These are phyloP conservation scores for Fusarium pseudocircinatum DNA, from an alignment of 2,329 filamentous ascomycete species.

Conservation along the genomic window DNA sequence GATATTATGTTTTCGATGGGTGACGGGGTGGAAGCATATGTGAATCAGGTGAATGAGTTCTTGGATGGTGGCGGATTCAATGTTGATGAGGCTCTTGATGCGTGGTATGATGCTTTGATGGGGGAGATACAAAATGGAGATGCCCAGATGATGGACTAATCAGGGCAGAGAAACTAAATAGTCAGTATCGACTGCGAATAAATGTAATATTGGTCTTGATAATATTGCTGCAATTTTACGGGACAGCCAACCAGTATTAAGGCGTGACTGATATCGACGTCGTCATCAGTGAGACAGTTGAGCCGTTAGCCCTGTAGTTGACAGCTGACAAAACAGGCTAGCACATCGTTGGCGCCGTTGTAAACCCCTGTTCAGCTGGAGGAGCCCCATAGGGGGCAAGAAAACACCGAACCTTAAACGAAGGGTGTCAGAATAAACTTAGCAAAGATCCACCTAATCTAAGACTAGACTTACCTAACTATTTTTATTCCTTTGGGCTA, in stretches of 20 bases:
- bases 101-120: slow-evolving; percentile 5
- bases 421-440: too few relatives aligned
- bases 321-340: not conserved
- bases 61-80: not conserved
- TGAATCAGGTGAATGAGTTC: not conserved
- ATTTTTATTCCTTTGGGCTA: too few relatives aligned
- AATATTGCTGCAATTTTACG: rapidly evolving
- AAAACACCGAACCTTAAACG: too few relatives aligned
- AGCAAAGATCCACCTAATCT: too few relatives aligned
- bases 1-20: not conserved
- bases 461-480: too few relatives aligned
- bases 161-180: not conserved
- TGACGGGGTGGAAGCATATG: not conserved
- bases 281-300: not conserved
- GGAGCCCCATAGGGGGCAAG: too few relatives aligned
- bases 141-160: not conserved
- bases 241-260: rapidly evolving
- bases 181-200: rapidly evolving
- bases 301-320: not conserved
- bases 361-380: not conserved
- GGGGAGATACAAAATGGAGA: not conserved
- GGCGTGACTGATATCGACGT: not conserved
- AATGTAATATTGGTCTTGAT: too few relatives aligned
- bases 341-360: not conserved
- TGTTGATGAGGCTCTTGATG: slow-evolving; percentile 8